These are phyloP conservation scores for Sophora flavescens DNA, from an alignment of 306 rosid genomes.

Conservation along the genomic window DNA sequence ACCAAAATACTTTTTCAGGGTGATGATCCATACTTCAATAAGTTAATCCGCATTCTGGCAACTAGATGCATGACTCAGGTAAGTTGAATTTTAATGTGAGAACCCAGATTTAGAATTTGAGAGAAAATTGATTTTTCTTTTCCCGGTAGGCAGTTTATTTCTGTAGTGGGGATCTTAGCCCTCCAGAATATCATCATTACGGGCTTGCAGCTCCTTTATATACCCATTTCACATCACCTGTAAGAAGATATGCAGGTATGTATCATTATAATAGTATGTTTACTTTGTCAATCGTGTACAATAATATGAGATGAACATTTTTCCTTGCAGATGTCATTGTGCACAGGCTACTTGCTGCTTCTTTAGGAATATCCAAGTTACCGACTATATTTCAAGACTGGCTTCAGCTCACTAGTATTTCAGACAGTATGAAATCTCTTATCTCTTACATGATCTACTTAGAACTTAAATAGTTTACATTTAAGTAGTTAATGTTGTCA, in stretches of 20 bases:
- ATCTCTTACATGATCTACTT: slow-evolving; percentile 34
- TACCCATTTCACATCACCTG: slow-evolving; percentile 98
- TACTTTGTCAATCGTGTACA: slow-evolving; percentile 34
- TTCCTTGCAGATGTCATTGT: slow-evolving; percentile 83
- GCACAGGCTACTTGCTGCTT: slow-evolving; percentile 96
- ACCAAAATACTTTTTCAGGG: slow-evolving; percentile 59
- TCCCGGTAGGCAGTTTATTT: slow-evolving; percentile 87
- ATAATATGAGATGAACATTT: slow-evolving; percentile 36
- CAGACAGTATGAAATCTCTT: slow-evolving; percentile 81
- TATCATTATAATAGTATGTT: slow-evolving; percentile 34
- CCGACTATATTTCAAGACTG: slow-evolving; percentile 83
- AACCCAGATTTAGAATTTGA: slow-evolving; percentile 32
- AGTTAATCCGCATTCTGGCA: slow-evolving; percentile 89
- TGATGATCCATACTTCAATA: slow-evolving; percentile 95
- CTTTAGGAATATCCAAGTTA: slow-evolving; percentile 79
- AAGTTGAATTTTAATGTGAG: slow-evolving; percentile 43
- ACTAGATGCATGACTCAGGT: slow-evolving; percentile 99
- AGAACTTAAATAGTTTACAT: slow-evolving; percentile 18
- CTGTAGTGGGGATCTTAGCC: slow-evolving; percentile 95
- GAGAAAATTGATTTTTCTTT: slow-evolving; percentile 26
- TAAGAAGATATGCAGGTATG: slow-evolving; percentile 95
- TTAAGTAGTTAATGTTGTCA: slow-evolving; percentile 17
- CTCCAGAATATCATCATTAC: slow-evolving; percentile 92
- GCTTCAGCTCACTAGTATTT: slow-evolving; percentile 72
- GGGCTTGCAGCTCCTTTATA: slow-evolving; percentile 95